These are phyloP conservation scores for Oidiodendron maius DNA, from an alignment of 495 filamentous ascomycete species.

Conservation along the genomic window DNA sequence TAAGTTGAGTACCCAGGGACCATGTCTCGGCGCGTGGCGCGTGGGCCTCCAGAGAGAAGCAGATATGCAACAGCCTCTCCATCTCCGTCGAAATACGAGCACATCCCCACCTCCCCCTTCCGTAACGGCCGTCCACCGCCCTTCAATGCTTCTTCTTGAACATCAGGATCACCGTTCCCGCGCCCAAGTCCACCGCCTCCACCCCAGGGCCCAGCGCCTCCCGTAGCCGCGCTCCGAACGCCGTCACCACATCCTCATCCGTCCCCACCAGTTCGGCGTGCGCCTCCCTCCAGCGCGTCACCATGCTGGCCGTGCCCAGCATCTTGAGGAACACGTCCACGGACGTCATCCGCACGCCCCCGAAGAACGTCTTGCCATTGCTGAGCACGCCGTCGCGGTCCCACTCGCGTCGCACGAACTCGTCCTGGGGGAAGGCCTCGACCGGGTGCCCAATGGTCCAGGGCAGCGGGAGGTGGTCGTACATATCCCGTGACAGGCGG, in stretches of 20 bases:
- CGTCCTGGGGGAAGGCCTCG: constrained; percentile 31
- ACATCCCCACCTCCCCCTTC: too few species aligned
- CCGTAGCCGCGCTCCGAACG: constrained; percentile 7
- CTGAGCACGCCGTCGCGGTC: constrained; percentile 15
- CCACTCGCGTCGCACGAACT: constrained; percentile 24
- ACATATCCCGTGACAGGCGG: constrained; percentile 27
- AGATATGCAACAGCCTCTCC: too few species aligned
- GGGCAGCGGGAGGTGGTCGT: constrained; percentile 41
- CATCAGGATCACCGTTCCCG: constrained; percentile 13
- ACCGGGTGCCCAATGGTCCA: constrained; percentile 36
- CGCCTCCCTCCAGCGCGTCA: constrained; percentile 20
- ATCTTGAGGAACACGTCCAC: constrained; percentile 8
- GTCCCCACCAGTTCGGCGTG: constrained; percentile 17
- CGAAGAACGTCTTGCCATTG: constrained; percentile 19
- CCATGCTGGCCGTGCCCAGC: constrained; percentile 16
- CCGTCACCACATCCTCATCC: constrained; percentile 15
- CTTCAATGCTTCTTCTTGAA: too few species aligned
- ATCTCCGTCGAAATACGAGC: too few species aligned
- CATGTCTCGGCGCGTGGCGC: too few species aligned
- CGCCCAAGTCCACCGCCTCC: constrained; percentile 1
- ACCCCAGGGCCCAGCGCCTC: constrained; percentile 4
- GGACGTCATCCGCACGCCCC: not conserved
- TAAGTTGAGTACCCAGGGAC: too few species aligned
- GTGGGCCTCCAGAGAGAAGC: too few species aligned
- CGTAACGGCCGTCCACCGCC: too few species aligned